Conservation (phyloP, 225 moss, liverwort and hornwort genomes). For the Marchantia polymorpha region DNA sequence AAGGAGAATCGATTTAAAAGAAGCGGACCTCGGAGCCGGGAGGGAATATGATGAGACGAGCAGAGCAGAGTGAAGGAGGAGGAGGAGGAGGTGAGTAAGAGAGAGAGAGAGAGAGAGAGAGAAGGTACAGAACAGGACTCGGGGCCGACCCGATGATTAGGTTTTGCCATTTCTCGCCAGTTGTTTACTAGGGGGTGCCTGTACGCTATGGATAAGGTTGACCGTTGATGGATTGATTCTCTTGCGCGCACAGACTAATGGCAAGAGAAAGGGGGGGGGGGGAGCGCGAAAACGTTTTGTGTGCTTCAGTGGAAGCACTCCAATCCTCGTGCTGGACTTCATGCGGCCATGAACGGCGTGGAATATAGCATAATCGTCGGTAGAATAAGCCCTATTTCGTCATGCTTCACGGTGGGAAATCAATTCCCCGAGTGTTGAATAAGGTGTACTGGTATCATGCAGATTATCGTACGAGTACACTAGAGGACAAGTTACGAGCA, state of each 20-base stretch:
- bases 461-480: not conserved
- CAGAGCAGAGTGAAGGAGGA: no score
- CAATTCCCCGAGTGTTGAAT: not conserved
- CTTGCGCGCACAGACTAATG: not conserved
- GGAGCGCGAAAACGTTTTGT: not conserved
- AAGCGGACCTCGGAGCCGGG: no score
- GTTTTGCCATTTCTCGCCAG: no score
- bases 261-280: not conserved
- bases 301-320: not conserved
- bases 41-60: no score
- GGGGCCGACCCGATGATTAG: no score
- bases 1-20: no score
- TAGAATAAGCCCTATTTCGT: not conserved
- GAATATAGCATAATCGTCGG: not conserved
- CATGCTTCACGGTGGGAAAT: conserved; percentile 4
- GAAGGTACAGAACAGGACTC: no score
- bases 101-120: no score
- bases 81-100: no score
- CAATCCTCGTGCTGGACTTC: not conserved
- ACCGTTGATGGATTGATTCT: not conserved
- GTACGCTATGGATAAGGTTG: conserved; percentile 6
- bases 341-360: not conserved
- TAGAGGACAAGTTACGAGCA: not conserved
- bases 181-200: not conserved
- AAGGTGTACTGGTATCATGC: conserved; percentile 3